Evolutionary conservation across 805 yeast genomes (phyloP), one percentile per base, ranked within the genome.

Genomic region (Millerozyma miso): DNA sequence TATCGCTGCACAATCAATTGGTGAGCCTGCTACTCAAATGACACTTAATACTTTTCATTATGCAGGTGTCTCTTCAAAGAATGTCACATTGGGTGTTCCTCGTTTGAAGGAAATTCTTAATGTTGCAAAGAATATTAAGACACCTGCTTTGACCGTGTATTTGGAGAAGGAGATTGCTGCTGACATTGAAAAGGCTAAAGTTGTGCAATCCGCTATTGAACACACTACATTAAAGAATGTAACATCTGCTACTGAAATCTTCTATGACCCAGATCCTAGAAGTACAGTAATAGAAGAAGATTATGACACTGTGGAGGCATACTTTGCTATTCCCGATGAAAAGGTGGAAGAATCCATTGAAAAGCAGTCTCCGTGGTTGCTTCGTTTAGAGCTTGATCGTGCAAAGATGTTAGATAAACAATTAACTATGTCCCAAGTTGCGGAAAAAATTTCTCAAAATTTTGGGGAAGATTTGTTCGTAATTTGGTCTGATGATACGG

Each of bases 121-220:
- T 63, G 99, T 93, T 51, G 99, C 99, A 8, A 93, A 93, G 73
- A 91, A 88, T 58, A 90, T 93, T 76, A 93, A 91, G 70, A 93
- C 99, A n/a, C 99, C 99, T n/a, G 95, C 97, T 12, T 74, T 91
- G 61, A 89, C 97, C 7, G 96, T 91, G n/a, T 93, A 90, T 62
- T 71, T 93, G 62, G 76, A 87, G 38, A 81, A 83, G 4, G 91
- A 81, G 33, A 76, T 83, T 49, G 90, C 96, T 4, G 76, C 79
- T 38, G 96, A 93, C 56, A 91, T 90, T 65, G 97, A 90, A 63
- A 81, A 76, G 66, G 98, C 99, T 8, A 93, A 93, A 73, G 83
- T 84, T 36, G 88, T 93, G 35, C 97, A 95, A 72, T 87, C 97
- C 46, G 95, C 97, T 0, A 91, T 93, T 59, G 98, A 93, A 64